Conservation (phyloP, 768 basidiomycete genomes). For the Kwoniella sp. region DNA sequence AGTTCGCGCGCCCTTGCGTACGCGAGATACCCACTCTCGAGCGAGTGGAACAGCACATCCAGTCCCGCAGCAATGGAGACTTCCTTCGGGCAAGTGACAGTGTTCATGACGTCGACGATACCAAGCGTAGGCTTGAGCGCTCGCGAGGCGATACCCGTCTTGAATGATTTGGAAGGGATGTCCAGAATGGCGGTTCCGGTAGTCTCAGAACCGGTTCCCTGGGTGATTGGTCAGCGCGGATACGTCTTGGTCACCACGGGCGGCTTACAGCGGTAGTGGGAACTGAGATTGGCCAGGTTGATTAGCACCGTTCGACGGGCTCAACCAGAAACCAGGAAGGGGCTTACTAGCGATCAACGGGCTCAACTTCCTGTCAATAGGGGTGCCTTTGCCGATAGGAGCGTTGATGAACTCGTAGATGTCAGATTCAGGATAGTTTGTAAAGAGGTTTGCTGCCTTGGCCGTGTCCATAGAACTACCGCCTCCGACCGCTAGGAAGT, state of each 20-base stretch:
- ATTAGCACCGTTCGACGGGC: neutral
- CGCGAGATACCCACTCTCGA: constrained; percentile 65
- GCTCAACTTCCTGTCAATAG: constrained; percentile 66
- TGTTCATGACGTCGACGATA: constrained; percentile 81
- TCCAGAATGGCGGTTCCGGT: constrained; percentile 86
- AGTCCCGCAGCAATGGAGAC: constrained; percentile 92
- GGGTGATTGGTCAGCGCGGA: neutral
- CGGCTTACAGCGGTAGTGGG: constrained; percentile 65
- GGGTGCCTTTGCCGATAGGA: constrained; percentile 85
- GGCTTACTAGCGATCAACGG: constrained; percentile 79
- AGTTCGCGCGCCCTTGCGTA: no score
- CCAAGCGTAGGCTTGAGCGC: constrained; percentile 86
- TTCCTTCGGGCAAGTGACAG: constrained; percentile 81
- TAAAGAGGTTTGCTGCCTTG: constrained; percentile 81
- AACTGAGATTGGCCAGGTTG: no score
- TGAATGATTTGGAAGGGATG: constrained; percentile 85
- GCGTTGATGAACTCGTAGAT: constrained; percentile 97
- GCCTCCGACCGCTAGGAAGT: constrained; percentile 60
- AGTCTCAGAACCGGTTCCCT: constrained; percentile 64
- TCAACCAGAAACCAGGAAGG: no score
- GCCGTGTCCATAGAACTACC: constrained; percentile 80
- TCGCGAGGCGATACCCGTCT: constrained; percentile 91
- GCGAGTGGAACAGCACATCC: constrained; percentile 90
- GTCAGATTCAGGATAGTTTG: constrained; percentile 86
- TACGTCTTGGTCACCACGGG: neutral